A percentile compares a stretch with the other conserved stretches of the same genome.
phyloP scores from a whole-genome alignment of 116 monocot species.

The Trichopus zeylanicus region DNA sequence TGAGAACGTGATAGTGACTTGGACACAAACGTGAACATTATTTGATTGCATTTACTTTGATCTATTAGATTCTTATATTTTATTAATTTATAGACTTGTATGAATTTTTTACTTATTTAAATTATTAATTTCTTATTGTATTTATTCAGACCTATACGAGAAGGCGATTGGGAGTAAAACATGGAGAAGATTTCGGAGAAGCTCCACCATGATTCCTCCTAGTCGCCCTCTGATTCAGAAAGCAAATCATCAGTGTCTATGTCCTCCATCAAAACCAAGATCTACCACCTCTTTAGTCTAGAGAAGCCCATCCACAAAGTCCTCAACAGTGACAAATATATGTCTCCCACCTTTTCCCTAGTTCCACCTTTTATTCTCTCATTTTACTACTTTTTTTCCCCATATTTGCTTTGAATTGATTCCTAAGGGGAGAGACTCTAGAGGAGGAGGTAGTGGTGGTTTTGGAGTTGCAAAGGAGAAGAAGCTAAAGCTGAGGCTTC shows the following conservation, averaged over 20 bases:
- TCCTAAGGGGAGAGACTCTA: constrained; percentile 23
- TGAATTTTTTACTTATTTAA: too few species aligned
- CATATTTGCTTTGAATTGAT: constrained; percentile 22
- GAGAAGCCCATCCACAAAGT: constrained; percentile 59
- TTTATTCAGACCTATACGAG: too few species aligned
- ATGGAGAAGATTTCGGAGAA: constrained; percentile 42
- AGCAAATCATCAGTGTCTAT: constrained; percentile 16
- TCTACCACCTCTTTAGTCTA: constrained; percentile 55
- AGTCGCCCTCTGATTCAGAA: constrained; percentile 47
- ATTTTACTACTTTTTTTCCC: not conserved
- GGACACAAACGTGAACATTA: too few species aligned
- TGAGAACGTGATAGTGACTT: too few species aligned
- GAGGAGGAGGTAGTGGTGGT: constrained; percentile 15
- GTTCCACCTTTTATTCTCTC: not conserved
- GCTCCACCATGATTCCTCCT: constrained; percentile 20
- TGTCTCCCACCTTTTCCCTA: not conserved
- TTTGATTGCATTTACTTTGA: too few species aligned
- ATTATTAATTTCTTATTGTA: too few species aligned
- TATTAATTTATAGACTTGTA: too few species aligned
- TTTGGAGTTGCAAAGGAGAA: constrained; percentile 20
- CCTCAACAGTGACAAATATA: constrained; percentile 70
- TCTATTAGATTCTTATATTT: too few species aligned
- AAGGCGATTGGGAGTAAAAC: too few species aligned
- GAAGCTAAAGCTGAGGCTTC: constrained; percentile 38
- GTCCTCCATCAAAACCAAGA: constrained; percentile 28